A percentile compares a stretch with the other conserved stretches of the same genome.
These are phyloP conservation scores for Puccinia novopanici DNA, from an alignment of 1,284 basidiomycete species.

Conservation along the genomic window DNA sequence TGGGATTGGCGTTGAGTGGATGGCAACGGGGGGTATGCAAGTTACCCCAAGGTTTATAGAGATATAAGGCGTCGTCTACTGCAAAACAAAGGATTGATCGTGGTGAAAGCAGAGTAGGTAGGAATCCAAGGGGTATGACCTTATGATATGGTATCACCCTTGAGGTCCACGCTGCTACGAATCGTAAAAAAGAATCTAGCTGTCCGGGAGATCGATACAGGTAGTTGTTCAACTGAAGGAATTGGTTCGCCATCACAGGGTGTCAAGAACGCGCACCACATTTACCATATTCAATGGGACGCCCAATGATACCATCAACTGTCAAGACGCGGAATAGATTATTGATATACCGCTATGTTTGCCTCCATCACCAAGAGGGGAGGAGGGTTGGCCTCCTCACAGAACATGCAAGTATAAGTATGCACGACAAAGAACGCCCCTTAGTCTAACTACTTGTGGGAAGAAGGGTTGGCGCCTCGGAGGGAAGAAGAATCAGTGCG, in stretches of 20 bases:
- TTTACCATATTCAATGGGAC: conserved; percentile 1
- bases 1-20: background rate
- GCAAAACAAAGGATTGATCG: background rate
- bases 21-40: background rate
- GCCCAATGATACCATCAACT: conserved; percentile 1
- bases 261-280: background rate
- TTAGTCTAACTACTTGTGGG: background rate
- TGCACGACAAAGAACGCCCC: background rate
- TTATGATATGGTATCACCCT: background rate
- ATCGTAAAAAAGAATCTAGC: background rate
- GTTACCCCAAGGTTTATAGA: background rate
- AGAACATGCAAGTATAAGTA: background rate
- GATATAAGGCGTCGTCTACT: background rate
- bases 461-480: background rate
- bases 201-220: background rate
- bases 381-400: background rate
- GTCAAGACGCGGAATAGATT: background rate
- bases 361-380: background rate
- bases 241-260: background rate
- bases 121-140: background rate
- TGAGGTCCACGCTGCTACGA: background rate
- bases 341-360: background rate
- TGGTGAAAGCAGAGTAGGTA: background rate
- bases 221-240: background rate
- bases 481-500: background rate